A percentile compares a stretch with the other conserved stretches of the same genome.
Evolutionary conservation across 768 basidiomycete species (phyloP).

Genomic region (Clathrus columnatus): DNA sequence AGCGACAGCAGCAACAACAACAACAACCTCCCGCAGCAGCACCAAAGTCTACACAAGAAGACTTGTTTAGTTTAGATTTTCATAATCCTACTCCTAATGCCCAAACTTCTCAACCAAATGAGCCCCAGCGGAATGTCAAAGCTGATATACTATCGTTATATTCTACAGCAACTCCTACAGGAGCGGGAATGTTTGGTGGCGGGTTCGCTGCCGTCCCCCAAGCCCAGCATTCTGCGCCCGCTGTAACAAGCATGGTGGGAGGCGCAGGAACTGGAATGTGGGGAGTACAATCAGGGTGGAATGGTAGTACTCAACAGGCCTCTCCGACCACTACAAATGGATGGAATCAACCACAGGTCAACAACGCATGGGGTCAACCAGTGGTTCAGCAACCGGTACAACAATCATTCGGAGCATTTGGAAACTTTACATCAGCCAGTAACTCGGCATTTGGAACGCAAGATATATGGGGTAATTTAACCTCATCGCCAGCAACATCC

Average conservation of each 20-base stretch:
- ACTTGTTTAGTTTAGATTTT: slow-evolving; percentile 83
- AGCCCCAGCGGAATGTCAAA: slow-evolving; percentile 59
- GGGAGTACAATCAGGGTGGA: slow-evolving; percentile 65
- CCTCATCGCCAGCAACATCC: slow-evolving; percentile 15
- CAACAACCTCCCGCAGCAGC: slow-evolving; percentile 9
- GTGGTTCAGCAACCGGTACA: slow-evolving; percentile 25
- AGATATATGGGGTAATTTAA: slow-evolving; percentile 49
- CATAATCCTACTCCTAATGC: slow-evolving; percentile 41
- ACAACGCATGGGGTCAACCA: slow-evolving; percentile 29
- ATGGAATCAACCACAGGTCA: not conserved
- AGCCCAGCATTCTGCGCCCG: slow-evolving; percentile 19
- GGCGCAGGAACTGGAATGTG: slow-evolving; percentile 47
- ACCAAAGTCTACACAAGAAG: slow-evolving; percentile 35
- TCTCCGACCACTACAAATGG: slow-evolving; percentile 19
- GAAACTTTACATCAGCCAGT: slow-evolving; percentile 22
- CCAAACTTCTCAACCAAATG: slow-evolving; percentile 1
- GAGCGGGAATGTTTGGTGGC: slow-evolving; percentile 20
- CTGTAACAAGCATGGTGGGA: slow-evolving; percentile 44
- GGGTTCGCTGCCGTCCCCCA: slow-evolving; percentile 20
- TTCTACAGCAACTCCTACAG: slow-evolving; percentile 34
- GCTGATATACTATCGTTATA: slow-evolving; percentile 83
- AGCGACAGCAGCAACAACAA: slow-evolving; percentile 11
- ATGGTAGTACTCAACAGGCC: slow-evolving; percentile 20
- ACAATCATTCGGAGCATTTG: slow-evolving; percentile 31
- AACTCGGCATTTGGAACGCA: slow-evolving; percentile 28